phyloP scores from a whole-genome alignment of 345 rosid species.

The Draba incana region DNA sequence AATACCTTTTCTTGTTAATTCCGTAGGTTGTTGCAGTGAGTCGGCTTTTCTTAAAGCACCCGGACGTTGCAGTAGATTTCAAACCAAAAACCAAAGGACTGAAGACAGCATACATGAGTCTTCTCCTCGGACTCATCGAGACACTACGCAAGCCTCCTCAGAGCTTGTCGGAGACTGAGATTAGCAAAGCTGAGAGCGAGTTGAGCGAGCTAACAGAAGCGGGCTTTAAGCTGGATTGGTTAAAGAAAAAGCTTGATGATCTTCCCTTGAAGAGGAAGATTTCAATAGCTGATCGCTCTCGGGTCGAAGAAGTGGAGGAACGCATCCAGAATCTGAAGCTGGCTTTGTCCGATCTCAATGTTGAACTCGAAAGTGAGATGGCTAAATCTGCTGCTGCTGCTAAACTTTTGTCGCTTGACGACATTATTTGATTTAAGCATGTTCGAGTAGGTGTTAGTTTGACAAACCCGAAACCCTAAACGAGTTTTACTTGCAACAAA shows the following conservation, averaged over 20 bases:
- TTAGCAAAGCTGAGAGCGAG: not conserved
- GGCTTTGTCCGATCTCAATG: not conserved
- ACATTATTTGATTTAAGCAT: not conserved
- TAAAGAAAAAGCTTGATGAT: constrained; percentile 9
- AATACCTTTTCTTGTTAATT: not conserved
- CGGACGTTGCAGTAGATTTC: constrained; percentile 23
- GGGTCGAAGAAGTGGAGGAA: not conserved
- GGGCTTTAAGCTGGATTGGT: constrained; percentile 11
- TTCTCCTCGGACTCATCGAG: constrained; percentile 22
- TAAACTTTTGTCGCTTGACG: not conserved
- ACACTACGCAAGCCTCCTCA: constrained; percentile 17
- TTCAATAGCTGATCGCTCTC: not conserved
- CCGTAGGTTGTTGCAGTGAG: constrained; percentile 4
- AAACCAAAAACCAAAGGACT: not conserved
- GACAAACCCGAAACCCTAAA: no score
- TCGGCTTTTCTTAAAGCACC: not conserved
- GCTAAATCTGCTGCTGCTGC: not conserved
- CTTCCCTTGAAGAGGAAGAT: constrained; percentile 9
- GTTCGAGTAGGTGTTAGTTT: no score
- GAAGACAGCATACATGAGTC: constrained; percentile 22
- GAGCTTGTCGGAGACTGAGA: constrained; percentile 15
- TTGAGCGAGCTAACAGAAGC: not conserved
- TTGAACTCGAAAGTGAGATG: constrained; percentile 13
- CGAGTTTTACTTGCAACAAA: no score
- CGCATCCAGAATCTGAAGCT: not conserved